Evolutionary conservation across 2,329 filamentous ascomycete species (phyloP).

Genomic region (Penicillium sp.): DNA sequence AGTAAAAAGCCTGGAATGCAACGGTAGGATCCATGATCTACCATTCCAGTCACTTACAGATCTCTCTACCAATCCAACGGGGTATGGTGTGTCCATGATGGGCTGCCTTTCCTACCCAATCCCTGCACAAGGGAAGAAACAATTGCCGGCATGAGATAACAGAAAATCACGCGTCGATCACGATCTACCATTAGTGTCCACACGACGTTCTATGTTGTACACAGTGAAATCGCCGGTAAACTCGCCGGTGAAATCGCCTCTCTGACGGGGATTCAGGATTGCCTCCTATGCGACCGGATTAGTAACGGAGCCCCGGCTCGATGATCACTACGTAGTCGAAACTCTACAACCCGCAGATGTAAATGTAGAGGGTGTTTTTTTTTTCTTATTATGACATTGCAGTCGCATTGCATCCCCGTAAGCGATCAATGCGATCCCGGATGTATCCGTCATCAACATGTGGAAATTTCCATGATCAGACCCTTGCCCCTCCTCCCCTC

Average conservation of each 20-base stretch:
- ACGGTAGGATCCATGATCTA: slow-evolving; percentile 22
- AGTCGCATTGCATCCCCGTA: background rate
- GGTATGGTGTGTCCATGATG: background rate
- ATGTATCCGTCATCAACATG: background rate
- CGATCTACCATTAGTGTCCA: slow-evolving; percentile 17
- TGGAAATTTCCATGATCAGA: background rate
- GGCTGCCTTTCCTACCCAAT: background rate
- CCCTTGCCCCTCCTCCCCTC: background rate
- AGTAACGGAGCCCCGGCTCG: background rate
- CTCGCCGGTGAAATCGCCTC: background rate
- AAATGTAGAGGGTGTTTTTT: background rate
- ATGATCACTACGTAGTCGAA: background rate
- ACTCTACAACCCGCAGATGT: background rate
- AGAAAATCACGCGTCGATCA: slow-evolving; percentile 13
- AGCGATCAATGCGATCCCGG: slow-evolving; percentile 1
- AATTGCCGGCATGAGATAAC: slow-evolving; percentile 12
- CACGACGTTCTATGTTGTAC: background rate
- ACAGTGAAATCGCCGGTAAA: background rate
- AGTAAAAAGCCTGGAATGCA: slow-evolving; percentile 12
- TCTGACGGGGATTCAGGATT: background rate
- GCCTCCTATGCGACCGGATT: background rate
- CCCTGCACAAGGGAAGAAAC: slow-evolving; percentile 8
- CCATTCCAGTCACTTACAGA: background rate
- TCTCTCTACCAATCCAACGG: background rate
- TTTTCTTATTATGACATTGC: background rate